A percentile compares a stretch with the other conserved stretches of the same genome.
Conservation (phyloP, 306 rosid species). For the Sechiopsis laciniata region DNA sequence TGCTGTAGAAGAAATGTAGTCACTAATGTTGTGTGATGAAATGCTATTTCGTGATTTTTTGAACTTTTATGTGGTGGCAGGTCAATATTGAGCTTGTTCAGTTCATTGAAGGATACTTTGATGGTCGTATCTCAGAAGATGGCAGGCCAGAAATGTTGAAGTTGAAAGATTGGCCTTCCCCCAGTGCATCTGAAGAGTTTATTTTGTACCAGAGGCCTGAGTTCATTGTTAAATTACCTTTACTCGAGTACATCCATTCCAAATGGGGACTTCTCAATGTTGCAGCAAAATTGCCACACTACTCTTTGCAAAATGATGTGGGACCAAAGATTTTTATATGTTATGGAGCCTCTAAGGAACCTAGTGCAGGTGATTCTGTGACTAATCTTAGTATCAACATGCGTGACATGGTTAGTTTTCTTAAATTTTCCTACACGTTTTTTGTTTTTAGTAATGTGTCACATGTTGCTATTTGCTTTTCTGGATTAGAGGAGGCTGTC, state of each 20-base stretch:
- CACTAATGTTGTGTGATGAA: slow-evolving; percentile 5
- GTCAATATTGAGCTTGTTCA: slow-evolving; percentile 64
- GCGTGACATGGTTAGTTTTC: slow-evolving; percentile 84
- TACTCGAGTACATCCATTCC: slow-evolving; percentile 91
- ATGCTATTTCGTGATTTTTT: background rate
- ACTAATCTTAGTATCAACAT: slow-evolving; percentile 87
- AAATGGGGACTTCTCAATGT: slow-evolving; percentile 99
- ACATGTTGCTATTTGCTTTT: slow-evolving; percentile 7
- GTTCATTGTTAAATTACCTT: slow-evolving; percentile 85
- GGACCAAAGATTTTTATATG: slow-evolving; percentile 90
- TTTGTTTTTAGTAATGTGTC: slow-evolving; percentile 17
- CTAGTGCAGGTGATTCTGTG: slow-evolving; percentile 58
- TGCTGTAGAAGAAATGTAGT: background rate
- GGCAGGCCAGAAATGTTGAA: slow-evolving; percentile 76
- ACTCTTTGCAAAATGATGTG: slow-evolving; percentile 92
- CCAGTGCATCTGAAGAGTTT: slow-evolving; percentile 90
- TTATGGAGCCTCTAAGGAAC: slow-evolving; percentile 70
- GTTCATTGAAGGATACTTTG: slow-evolving; percentile 71
- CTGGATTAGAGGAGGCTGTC: slow-evolving; percentile 6
- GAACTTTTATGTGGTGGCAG: slow-evolving; percentile 42
- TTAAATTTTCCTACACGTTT: slow-evolving; percentile 10
- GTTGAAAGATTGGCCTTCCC: slow-evolving; percentile 95
- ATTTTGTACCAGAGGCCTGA: slow-evolving; percentile 92
- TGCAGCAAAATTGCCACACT: slow-evolving; percentile 97
- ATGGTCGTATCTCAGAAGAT: slow-evolving; percentile 56